Evolutionary conservation across 2,329 filamentous ascomycete species (phyloP).

Genomic region (Xylaria sp.): DNA sequence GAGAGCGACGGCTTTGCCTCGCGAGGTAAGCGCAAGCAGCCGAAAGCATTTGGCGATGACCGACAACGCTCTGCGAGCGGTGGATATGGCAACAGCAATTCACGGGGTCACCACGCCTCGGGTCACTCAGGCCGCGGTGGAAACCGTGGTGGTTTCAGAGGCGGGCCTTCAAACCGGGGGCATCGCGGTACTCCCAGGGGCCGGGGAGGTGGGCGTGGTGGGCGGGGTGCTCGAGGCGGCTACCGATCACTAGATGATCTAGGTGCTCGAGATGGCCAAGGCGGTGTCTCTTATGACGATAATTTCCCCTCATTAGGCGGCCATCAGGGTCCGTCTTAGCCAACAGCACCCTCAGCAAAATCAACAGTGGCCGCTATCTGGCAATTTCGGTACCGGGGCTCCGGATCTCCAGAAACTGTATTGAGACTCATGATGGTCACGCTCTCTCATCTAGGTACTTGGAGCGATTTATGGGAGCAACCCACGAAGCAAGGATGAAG

Average conservation of each 20-base stretch:
- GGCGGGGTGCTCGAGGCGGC: conserved; percentile 52
- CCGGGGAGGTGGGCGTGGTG: conserved; percentile 44
- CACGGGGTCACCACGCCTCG: conserved; percentile 48
- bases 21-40: conserved; percentile 66
- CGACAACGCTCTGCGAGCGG: conserved; percentile 37
- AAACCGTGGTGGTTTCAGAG: conserved; percentile 35
- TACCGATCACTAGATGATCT: conserved; percentile 75
- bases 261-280: conserved; percentile 53
- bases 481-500: neutral
- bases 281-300: conserved; percentile 57
- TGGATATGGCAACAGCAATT: conserved; percentile 41
- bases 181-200: conserved; percentile 41
- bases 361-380: conserved; percentile 34
- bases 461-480: neutral
- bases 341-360: conserved; percentile 25
- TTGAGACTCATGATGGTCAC: conserved; percentile 25
- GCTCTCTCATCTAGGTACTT: neutral
- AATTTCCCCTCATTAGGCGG: conserved; percentile 39
- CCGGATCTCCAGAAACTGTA: conserved; percentile 51
- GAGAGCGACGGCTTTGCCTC: conserved; percentile 68
- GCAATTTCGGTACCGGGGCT: conserved; percentile 26
- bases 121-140: conserved; percentile 52
- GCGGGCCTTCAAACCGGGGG: conserved; percentile 45
- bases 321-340: conserved; percentile 25
- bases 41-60: conserved; percentile 39